These are phyloP conservation scores for Ascochyta fabae DNA, from an alignment of 2,329 filamentous ascomycete genomes.

Conservation along the genomic window DNA sequence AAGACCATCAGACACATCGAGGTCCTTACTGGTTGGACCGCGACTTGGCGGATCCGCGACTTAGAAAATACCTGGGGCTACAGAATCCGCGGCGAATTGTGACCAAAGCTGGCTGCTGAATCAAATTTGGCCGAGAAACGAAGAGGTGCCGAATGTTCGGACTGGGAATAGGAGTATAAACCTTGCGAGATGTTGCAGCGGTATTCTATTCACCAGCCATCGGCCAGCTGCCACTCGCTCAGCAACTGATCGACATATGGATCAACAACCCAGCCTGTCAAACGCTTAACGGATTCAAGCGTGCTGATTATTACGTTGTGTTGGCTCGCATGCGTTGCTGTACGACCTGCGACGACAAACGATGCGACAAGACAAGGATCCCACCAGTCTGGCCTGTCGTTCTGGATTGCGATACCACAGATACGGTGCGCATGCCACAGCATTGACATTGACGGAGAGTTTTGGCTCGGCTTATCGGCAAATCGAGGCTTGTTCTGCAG, in stretches of 20 bases:
- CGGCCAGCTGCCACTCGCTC: constrained; percentile 30
- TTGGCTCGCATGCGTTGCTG: constrained; percentile 59
- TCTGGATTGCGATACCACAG: constrained; percentile 59
- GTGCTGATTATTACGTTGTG: constrained; percentile 53
- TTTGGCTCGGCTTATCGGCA: constrained; percentile 45
- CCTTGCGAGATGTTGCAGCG: not conserved
- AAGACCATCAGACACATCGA: constrained; percentile 60
- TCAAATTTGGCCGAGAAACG: not conserved
- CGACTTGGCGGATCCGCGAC: constrained; percentile 61
- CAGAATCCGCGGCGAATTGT: constrained; percentile 20
- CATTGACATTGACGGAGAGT: constrained; percentile 48
- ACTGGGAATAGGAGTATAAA: not conserved
- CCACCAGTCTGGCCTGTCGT: constrained; percentile 56
- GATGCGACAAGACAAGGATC: constrained; percentile 58
- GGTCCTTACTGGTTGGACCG: constrained; percentile 60
- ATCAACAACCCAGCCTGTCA: constrained; percentile 54
- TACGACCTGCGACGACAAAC: constrained; percentile 54
- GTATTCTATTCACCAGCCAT: constrained; percentile 21
- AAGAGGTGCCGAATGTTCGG: not conserved
- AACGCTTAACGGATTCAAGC: constrained; percentile 46
- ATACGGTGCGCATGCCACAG: constrained; percentile 59
- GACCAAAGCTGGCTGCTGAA: not conserved
- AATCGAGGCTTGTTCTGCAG: constrained; percentile 59
- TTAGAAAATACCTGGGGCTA: constrained; percentile 51
- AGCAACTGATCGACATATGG: constrained; percentile 23